Evolutionary conservation across 495 filamentous ascomycete genomes (phyloP), one percentile per base, ranked within the genome.

Genomic region (Aspergillus nidulans): DNA sequence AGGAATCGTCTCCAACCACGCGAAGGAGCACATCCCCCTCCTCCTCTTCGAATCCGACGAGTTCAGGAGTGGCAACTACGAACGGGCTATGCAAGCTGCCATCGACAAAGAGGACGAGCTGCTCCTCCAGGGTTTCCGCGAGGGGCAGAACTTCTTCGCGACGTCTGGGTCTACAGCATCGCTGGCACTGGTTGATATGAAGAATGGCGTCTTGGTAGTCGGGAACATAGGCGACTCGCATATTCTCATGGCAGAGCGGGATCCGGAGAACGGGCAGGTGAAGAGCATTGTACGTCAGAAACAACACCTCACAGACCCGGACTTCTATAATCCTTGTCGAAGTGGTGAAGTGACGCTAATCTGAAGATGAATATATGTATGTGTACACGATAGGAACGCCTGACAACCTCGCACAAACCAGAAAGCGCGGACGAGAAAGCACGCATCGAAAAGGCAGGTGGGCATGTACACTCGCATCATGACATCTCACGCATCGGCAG

Each of bases 141-240:
- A 53, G 24, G 64, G 72, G 9, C 55, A 60, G 16, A 45, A 48
- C 3, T 60, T 67, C 46, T 60, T 65, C 28, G 69, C 70, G 0
- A 43, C 64, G 5, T 62, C 68, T 2, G 73, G 73, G 15, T 72
- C 71, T 2, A 76, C 73, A 12, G 71, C 67, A 10, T 64, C 73
- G 2, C 20, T 74, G 10, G 70, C 67, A 44, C 49, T 74, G 30
- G 49, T 76, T 25, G 70, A 76, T 49, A 47, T 76, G 28, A 73
- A 69, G 3, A 51, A 59, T 40, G 69, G 71, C 5, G 58, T 70
- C 16, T 45, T 76, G 48, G 48, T 76, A 0, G 66, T 70, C 13
- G 70, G 64, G 26, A 76, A 75, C 54, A 54, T 76, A 16, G 73
- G 73, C 1, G 73, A 76, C 59, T 74, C 73, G 42, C 70, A 73